Conservation (phyloP, 768 basidiomycete species). For the Rhizopogon roseolus region DNA sequence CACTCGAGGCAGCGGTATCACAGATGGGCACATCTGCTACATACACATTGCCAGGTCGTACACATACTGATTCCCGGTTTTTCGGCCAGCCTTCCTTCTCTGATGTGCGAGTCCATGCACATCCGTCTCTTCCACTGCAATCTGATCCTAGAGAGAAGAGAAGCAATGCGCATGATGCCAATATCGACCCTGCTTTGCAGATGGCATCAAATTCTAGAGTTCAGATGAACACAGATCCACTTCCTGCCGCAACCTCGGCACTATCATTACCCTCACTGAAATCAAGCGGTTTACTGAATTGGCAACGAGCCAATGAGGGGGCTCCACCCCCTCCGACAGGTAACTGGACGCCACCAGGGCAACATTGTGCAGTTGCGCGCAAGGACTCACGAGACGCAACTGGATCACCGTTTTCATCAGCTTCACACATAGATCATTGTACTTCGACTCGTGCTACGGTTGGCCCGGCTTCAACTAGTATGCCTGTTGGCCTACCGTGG, state of each 20-base stretch:
- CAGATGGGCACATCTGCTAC: constrained; percentile 21
- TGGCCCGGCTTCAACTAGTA: constrained; percentile 25
- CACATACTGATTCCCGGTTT: constrained; percentile 31
- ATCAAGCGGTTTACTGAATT: constrained; percentile 66
- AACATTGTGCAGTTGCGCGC: constrained; percentile 16
- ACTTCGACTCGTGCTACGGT: constrained; percentile 7
- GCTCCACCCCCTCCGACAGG: constrained; percentile 7
- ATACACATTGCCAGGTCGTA: constrained; percentile 27
- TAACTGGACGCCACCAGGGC: constrained; percentile 19
- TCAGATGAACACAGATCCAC: constrained; percentile 13
- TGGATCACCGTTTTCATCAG: constrained; percentile 12
- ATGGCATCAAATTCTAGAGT: constrained; percentile 14
- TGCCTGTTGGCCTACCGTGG: constrained; percentile 70
- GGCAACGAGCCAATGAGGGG: constrained; percentile 18
- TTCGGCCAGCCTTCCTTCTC: constrained; percentile 17
- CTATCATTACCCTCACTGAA: constrained; percentile 69
- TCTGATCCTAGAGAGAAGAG: constrained; percentile 21
- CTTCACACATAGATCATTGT: constrained; percentile 6
- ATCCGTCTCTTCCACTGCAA: constrained; percentile 6
- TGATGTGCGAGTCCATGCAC: constrained; percentile 13
- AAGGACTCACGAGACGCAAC: constrained; percentile 14
- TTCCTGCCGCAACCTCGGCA: constrained; percentile 16
- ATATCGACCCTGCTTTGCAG: constrained; percentile 30
- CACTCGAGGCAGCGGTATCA: constrained; percentile 13
- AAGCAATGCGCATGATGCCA: constrained; percentile 18